Base-by-base conservation (phyloP, 2,329 filamentous ascomycete species). In the Fusarium pseudocircinatum region DNA sequence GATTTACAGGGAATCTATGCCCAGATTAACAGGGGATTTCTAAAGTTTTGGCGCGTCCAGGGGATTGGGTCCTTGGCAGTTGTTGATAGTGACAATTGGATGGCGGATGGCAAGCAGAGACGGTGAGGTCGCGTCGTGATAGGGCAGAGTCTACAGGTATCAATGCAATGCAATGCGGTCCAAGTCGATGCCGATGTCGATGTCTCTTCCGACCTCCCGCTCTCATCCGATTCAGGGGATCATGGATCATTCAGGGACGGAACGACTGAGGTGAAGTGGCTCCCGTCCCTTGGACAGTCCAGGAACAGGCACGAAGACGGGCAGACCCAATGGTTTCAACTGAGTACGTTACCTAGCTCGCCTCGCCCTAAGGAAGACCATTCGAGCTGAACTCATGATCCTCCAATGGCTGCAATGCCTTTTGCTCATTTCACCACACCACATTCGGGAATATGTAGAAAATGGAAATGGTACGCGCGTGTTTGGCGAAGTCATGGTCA, bases 401-500 rank as follows among this genome's bases (percentile, higher is more conserved):
- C 60, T 62, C 46, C 50, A 64, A 60, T 70, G 60, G 58, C 50
- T 71, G 67, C 75, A 75, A 73, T 39, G 73, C 71, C 71, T 52
- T 76, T 75, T 63, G 37, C 70, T 66, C 53, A 67, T 59, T 59
- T 60, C 44, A 69, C 47, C 42, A 44, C 44, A 53, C 57, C 59
- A 44, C 24, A 20, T 39, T 63, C 42, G 47, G 60, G 58, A 54
- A 61, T 69, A 58, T 22, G 42, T 50, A 69, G 59, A 53, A 64
- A 32, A 53, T 50, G 69, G 59, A 53, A 64, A 22, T 36, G 26
- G 60, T 67, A 67, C 65, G 65, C 70, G 69, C 44, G 68, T 69
- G 61, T 75, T 50, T 77, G 67, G 70, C 72, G 67, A 74, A 63
- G 63, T 59, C 56, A 53, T 47, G 57, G 53, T 70, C 75, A 77